Conservation (phyloP, 345 rosid species). For the Fremontodendron californicum region DNA sequence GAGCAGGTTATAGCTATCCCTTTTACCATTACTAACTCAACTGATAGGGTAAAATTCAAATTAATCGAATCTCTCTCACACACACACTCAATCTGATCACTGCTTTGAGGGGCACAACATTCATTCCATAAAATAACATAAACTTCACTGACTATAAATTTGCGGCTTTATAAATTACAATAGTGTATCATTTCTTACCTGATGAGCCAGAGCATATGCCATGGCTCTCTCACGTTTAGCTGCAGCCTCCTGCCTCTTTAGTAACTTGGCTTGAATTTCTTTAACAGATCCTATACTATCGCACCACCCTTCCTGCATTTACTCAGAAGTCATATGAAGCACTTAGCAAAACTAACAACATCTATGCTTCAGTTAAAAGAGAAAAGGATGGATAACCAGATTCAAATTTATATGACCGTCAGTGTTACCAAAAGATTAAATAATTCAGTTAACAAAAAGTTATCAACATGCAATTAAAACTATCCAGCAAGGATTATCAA, state of each 20-base stretch:
- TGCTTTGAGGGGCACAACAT: not conserved
- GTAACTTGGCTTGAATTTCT: conserved; percentile 84
- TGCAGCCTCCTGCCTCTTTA: conserved; percentile 97
- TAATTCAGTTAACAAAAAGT: not conserved
- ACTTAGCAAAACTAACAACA: conserved; percentile 16
- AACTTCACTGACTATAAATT: not conserved
- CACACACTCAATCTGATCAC: not conserved
- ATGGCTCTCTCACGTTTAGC: conserved; percentile 99
- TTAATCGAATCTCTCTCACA: not conserved
- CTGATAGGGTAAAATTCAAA: not conserved
- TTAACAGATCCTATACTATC: conserved; percentile 93
- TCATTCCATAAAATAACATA: not conserved
- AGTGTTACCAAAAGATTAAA: not conserved
- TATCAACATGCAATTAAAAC: not conserved
- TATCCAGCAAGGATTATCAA: not conserved
- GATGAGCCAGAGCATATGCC: conserved; percentile 98
- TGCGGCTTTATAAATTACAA: not conserved
- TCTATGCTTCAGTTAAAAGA: not conserved
- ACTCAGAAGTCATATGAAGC: conserved; percentile 15
- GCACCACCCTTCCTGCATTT: conserved; percentile 91
- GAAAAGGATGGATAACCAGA: not conserved
- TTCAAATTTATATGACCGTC: not conserved
- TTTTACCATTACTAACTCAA: conserved; percentile 1
- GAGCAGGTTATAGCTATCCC: not conserved
- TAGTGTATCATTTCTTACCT: conserved; percentile 45